Percentiles rank a stretch among this genome's conserved stretches.
These are phyloP conservation scores for Cladophialophora carrionii DNA, from an alignment of 2,329 filamentous ascomycete genomes.

Conservation along the genomic window DNA sequence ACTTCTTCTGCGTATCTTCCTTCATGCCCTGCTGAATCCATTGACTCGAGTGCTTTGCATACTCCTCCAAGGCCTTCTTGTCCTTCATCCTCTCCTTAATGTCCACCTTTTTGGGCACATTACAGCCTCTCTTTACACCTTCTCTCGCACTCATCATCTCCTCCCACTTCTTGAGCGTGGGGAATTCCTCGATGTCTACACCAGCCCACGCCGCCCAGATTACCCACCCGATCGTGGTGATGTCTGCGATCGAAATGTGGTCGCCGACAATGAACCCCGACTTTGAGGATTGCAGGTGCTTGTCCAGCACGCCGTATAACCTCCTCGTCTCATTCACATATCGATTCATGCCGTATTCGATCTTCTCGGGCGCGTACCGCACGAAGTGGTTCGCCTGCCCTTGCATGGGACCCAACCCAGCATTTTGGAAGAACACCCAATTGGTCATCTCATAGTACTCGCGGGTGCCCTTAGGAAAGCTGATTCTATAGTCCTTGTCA, in stretches of 20 bases:
- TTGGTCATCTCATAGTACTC: conserved; percentile 80
- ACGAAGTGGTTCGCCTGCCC: conserved; percentile 82
- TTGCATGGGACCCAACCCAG: conserved; percentile 80
- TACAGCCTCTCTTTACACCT: conserved; percentile 72
- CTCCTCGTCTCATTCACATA: conserved; percentile 84
- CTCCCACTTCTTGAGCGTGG: conserved; percentile 75
- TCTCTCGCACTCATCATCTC: conserved; percentile 69
- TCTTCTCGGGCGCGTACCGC: conserved; percentile 79
- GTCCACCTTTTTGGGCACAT: conserved; percentile 69
- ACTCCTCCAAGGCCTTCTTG: conserved; percentile 55
- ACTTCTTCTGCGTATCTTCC: conserved; percentile 35
- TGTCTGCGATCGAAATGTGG: conserved; percentile 65
- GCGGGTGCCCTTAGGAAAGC: conserved; percentile 70
- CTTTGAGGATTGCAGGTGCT: conserved; percentile 61
- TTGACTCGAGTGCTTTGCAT: conserved; percentile 40
- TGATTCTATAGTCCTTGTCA: conserved; percentile 82
- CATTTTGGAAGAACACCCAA: conserved; percentile 80
- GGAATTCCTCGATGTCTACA: conserved; percentile 74
- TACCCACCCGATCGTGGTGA: conserved; percentile 80
- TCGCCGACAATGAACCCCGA: conserved; percentile 57
- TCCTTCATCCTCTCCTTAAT: conserved; percentile 61
- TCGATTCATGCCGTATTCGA: conserved; percentile 78
- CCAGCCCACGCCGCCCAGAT: conserved; percentile 62
- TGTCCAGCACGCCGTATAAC: conserved; percentile 76
- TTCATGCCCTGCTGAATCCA: conserved; percentile 38